Evolutionary conservation across 768 basidiomycete genomes (phyloP).

Genomic region (Amanita molliuscula): DNA sequence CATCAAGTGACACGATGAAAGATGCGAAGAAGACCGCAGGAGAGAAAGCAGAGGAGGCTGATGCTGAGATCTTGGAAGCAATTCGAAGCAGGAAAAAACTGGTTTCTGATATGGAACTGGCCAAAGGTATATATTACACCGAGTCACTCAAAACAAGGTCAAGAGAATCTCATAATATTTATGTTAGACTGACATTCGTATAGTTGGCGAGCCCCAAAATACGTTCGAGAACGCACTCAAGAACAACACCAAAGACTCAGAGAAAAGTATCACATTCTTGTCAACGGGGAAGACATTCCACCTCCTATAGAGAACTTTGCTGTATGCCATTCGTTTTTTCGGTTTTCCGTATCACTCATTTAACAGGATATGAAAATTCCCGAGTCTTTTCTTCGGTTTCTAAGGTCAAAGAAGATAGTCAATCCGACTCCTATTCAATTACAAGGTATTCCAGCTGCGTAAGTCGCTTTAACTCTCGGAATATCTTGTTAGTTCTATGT

Average conservation of each 20-base stretch:
- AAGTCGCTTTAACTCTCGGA: conserved; percentile 18
- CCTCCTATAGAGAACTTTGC: conserved; percentile 87
- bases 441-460: conserved; percentile 95
- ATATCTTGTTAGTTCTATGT: conserved; percentile 5
- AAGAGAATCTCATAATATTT: conserved; percentile 1
- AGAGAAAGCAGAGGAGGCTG: conserved; percentile 82
- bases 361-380: conserved; percentile 98
- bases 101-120: conserved; percentile 87
- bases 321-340: conserved; percentile 25
- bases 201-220: conserved; percentile 86
- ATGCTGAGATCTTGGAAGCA: conserved; percentile 85
- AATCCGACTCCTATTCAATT: conserved; percentile 93
- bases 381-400: conserved; percentile 66
- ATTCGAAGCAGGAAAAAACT: conserved; percentile 87
- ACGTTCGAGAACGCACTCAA: conserved; percentile 59
- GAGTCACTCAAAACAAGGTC: conserved; percentile 79
- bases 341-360: conserved; percentile 5
- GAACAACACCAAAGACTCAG: conserved; percentile 68
- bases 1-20: conserved; percentile 10
- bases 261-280: conserved; percentile 88
- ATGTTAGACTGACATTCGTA: conserved; percentile 3
- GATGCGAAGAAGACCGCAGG: conserved; percentile 83
- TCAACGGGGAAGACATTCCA: conserved; percentile 90
- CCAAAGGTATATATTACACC: conserved; percentile 86
- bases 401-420: conserved; percentile 78